A percentile compares a stretch with the other conserved stretches of the same genome.
These are phyloP conservation scores for Ceratocystis smalleyi DNA, from an alignment of 2,329 filamentous ascomycete species.

Conservation along the genomic window DNA sequence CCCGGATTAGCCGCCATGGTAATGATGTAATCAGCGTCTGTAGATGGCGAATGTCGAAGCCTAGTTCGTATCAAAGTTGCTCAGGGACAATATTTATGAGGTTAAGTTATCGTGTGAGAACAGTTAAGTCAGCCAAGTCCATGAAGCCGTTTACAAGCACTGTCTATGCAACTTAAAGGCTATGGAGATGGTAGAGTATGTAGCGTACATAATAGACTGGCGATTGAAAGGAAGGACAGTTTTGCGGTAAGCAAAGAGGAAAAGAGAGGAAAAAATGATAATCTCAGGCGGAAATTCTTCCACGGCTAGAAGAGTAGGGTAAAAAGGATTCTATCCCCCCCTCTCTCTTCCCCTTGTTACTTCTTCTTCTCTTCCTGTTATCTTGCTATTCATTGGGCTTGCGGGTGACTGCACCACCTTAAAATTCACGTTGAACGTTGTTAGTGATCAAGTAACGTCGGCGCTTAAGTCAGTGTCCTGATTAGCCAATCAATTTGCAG, in stretches of 20 bases:
- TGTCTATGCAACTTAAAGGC: not conserved
- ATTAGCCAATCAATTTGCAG: constrained; percentile 12
- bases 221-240: not conserved
- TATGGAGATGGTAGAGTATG: not conserved
- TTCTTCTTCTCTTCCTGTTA: not conserved
- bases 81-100: not conserved
- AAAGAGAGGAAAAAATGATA: constrained; percentile 1
- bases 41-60: not conserved
- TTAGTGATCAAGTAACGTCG: constrained; percentile 15
- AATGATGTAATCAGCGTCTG: not conserved
- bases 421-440: constrained; percentile 6
- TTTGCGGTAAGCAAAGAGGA: not conserved
- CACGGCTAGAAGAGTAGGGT: not conserved
- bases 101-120: not conserved
- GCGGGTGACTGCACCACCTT: constrained; percentile 9
- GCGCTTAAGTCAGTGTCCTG: constrained; percentile 15
- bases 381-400: not conserved
- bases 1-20: constrained; percentile 33
- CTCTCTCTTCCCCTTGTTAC: not conserved
- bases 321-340: constrained; percentile 7
- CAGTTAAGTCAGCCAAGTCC: not conserved
- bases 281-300: not conserved
- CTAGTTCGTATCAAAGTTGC: not conserved
- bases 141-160: not conserved
- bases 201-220: not conserved